Conservation (phyloP, 2,329 filamentous ascomycete genomes). For the Aspergillus ochraceus region DNA sequence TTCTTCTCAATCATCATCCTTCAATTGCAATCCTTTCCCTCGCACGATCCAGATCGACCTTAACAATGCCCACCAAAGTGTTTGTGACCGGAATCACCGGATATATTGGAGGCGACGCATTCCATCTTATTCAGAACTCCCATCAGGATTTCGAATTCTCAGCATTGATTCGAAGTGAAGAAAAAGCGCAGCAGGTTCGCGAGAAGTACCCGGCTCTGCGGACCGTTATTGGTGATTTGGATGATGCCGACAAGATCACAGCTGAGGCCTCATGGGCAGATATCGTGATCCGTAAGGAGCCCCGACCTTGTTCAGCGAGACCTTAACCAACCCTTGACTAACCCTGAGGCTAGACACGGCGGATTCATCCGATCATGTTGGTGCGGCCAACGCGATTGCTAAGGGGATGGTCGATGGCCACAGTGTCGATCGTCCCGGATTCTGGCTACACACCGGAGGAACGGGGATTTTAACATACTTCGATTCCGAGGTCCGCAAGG, state of each 20-base stretch:
- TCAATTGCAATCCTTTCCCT: too few relatives aligned
- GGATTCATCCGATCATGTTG: slow-evolving; percentile 38
- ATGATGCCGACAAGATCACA: slow-evolving; percentile 45
- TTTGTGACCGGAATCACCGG: slow-evolving; percentile 42
- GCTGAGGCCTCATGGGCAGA: slow-evolving; percentile 49
- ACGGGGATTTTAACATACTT: slow-evolving; percentile 39
- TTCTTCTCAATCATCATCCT: too few relatives aligned
- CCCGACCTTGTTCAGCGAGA: too few relatives aligned
- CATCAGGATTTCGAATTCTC: slow-evolving; percentile 44
- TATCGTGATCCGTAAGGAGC: slow-evolving; percentile 48
- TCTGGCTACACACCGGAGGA: slow-evolving; percentile 43
- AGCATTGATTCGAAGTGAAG: slow-evolving; percentile 37
- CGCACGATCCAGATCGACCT: not conserved
- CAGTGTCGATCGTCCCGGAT: slow-evolving; percentile 30
- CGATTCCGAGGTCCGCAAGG: slow-evolving; percentile 31
- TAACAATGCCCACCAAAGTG: not conserved
- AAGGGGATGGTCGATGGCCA: slow-evolving; percentile 46
- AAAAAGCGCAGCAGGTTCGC: slow-evolving; percentile 37
- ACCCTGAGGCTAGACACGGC: slow-evolving; percentile 18
- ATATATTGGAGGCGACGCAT: slow-evolving; percentile 52
- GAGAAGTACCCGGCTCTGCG: slow-evolving; percentile 46
- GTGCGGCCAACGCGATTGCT: slow-evolving; percentile 39
- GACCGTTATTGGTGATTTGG: slow-evolving; percentile 54
- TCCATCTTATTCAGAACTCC: slow-evolving; percentile 41
- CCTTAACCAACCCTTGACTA: too few relatives aligned